Base-by-base conservation (phyloP, 1,284 basidiomycete genomes). In the Ganoderma lingzhi region DNA sequence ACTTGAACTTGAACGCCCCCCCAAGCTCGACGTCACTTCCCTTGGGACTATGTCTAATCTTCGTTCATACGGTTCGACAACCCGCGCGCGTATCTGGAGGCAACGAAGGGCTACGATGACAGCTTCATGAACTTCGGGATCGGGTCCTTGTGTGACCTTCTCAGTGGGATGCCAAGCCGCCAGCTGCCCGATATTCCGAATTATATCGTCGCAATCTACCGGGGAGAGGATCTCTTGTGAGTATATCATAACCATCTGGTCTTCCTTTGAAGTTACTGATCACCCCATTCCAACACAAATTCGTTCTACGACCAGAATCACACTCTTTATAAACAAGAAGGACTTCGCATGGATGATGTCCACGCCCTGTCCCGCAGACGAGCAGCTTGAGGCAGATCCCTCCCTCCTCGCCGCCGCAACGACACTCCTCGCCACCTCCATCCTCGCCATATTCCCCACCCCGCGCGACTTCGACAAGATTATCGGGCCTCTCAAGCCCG, bases 81-180 rank as follows among this genome's bases (percentile, higher is more conserved):
- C 48, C 70, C 70, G 9, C 32, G 70, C 3, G 65, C 67, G 6
- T 76, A 74, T 60, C 28, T 75, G 23, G 63, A 70, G 45, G 71
- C 70, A 1, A 60, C 68, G 14, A 65, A 67, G 19, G 15, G 55
- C 12, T 62, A 59, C n/a, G 75, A 76, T 48, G 74, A 76, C 56
- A 71, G 67, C 53, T 74, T 67, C 62, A 71, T 74, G 70, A 73
- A 73, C 66, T 74, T 72, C 48, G 63, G 69, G 17, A 9, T 76
- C 28, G 75, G 75, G 10, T 51, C 73, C 8, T 48, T 76, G n/a
- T 39, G 65, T n/a, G 73, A 74, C 28, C n/a, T 35, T 58, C 9
- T 61, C 15, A 32, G 19, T 28, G 42, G 12, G 14, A 14, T n/a
- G 8, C 15, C 55, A 23, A n/a, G 14, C 39, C 30, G 42, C 39